phyloP scores from a whole-genome alignment of 2,329 filamentous ascomycete species.

The Penicillium polonicum region DNA sequence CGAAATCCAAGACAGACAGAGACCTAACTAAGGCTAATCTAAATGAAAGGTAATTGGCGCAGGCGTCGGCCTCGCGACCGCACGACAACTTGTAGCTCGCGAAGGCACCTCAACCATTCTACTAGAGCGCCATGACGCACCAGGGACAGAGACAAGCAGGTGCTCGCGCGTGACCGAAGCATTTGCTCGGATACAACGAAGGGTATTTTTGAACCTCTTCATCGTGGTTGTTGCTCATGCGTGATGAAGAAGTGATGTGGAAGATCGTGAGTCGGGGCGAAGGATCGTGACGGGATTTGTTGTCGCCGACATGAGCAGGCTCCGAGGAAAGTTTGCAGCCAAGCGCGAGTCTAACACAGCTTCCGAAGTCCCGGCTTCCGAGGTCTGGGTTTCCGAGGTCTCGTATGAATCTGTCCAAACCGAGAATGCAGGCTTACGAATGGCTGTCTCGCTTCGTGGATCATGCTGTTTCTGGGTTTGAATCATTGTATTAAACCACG shows the following conservation, averaged over 20 bases:
- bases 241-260: background rate
- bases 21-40: background rate
- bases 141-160: constrained; percentile 83
- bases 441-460: background rate
- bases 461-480: too few species aligned
- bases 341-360: too few species aligned
- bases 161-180: constrained; percentile 41
- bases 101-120: constrained; percentile 67
- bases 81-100: constrained; percentile 65
- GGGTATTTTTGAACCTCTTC: background rate
- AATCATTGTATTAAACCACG: background rate
- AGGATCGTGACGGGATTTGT: background rate
- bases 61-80: constrained; percentile 76
- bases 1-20: background rate
- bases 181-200: background rate
- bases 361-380: too few species aligned
- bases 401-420: too few species aligned
- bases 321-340: too few species aligned
- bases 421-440: background rate
- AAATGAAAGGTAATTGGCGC: constrained; percentile 59
- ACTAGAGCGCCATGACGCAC: constrained; percentile 72
- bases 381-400: too few species aligned
- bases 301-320: background rate
- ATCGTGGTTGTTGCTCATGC: background rate
- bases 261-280: background rate